phyloP scores from a whole-genome alignment of 768 basidiomycete genomes.

The Sarcodon aspratus region DNA sequence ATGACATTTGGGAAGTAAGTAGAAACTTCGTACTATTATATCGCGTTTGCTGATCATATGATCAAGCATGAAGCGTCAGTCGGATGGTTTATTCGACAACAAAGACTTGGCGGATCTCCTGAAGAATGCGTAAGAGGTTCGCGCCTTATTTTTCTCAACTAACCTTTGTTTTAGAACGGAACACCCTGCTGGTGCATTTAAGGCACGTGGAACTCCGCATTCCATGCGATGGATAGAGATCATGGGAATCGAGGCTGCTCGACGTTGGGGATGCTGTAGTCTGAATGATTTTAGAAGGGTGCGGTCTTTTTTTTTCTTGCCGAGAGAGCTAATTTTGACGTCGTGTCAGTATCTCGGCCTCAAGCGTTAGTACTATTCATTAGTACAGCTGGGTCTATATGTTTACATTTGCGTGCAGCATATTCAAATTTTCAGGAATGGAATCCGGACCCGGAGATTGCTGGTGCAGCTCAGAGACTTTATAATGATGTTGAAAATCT shows the following conservation, averaged over 20 bases:
- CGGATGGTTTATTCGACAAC: slow-evolving; percentile 53
- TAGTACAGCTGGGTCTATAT: no score
- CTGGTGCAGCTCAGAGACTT: slow-evolving; percentile 61
- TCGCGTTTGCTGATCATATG: background rate
- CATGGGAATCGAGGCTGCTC: slow-evolving; percentile 73
- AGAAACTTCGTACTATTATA: slow-evolving; percentile 20
- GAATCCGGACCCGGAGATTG: slow-evolving; percentile 65
- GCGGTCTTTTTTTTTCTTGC: slow-evolving; percentile 1
- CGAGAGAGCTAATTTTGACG: no score
- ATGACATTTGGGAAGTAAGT: slow-evolving; percentile 70
- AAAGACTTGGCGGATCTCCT: slow-evolving; percentile 57
- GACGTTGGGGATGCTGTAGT: slow-evolving; percentile 73
- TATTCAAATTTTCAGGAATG: slow-evolving; percentile 68
- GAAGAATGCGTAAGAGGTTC: slow-evolving; percentile 61
- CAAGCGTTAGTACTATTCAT: slow-evolving; percentile 22
- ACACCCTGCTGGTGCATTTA: slow-evolving; percentile 60
- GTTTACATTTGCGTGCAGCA: slow-evolving; percentile 5
- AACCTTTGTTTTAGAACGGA: slow-evolving; percentile 63
- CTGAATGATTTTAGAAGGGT: slow-evolving; percentile 76
- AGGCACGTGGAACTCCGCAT: slow-evolving; percentile 63
- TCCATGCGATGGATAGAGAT: slow-evolving; percentile 70
- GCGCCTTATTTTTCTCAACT: no score
- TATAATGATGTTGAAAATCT: slow-evolving; percentile 69
- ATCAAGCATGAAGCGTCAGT: slow-evolving; percentile 47
- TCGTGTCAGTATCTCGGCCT: slow-evolving; percentile 45